phyloP scores from a whole-genome alignment of 78 protist species.

The Polysphondylium violaceum region DNA sequence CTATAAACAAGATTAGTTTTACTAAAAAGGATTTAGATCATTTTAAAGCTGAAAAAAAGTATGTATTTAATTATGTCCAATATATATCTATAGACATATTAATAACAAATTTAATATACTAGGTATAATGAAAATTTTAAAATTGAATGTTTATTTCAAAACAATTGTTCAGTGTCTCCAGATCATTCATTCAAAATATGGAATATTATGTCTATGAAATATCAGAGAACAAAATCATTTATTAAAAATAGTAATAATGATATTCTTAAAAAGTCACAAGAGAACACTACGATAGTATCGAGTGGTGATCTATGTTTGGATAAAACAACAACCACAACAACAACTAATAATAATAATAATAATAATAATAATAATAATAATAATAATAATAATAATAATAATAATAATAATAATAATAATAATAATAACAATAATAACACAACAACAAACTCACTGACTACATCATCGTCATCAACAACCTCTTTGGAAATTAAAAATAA shows the following conservation, averaged over 20 bases:
- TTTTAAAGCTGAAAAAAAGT: slow-evolving; percentile 40
- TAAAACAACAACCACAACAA: background rate
- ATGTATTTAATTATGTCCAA: background rate
- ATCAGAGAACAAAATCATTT: slow-evolving; percentile 12
- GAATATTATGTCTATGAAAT: slow-evolving; percentile 72
- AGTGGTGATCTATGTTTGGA: background rate
- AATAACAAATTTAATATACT: background rate
- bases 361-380: background rate
- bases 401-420: no score
- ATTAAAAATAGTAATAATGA: background rate
- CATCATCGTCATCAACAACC: background rate
- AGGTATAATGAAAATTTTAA: slow-evolving; percentile 24
- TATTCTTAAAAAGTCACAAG: background rate
- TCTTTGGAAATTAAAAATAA: background rate
- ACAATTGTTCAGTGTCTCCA: slow-evolving; percentile 19
- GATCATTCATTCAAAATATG: slow-evolving; percentile 70
- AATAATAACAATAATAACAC: background rate
- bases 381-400: background rate
- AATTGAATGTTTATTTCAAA: slow-evolving; percentile 70
- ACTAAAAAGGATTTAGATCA: slow-evolving; percentile 61
- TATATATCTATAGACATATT: background rate
- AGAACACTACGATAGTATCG: background rate
- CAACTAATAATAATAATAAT: background rate
- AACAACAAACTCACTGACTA: background rate
- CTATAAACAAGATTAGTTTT: slow-evolving; percentile 9